These are phyloP conservation scores for Parathielavia hyrcaniae DNA, from an alignment of 495 filamentous ascomycete genomes.

Conservation along the genomic window DNA sequence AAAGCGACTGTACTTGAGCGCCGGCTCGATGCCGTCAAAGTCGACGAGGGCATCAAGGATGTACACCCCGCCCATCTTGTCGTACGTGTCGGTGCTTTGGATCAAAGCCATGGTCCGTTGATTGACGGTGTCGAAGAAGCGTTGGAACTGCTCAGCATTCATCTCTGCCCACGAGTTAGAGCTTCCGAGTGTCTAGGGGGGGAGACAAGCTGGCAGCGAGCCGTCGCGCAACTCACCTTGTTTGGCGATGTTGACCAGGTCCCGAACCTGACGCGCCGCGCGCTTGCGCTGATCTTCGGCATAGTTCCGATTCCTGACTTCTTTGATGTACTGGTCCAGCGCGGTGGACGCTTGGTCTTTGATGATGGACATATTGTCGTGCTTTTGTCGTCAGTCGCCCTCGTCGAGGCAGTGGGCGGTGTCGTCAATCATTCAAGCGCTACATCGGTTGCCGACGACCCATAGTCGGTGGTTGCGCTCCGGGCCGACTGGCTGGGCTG, in stretches of 20 bases:
- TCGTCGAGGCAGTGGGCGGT: slow-evolving; percentile 17
- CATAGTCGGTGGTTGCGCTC: slow-evolving; percentile 27
- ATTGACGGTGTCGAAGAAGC: slow-evolving; percentile 74
- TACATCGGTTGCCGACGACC: slow-evolving; percentile 25
- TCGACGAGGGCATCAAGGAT: slow-evolving; percentile 90
- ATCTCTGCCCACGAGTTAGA: slow-evolving; percentile 53
- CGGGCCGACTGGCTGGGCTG: neutral
- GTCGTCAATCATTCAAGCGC: slow-evolving; percentile 24
- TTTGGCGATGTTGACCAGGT: slow-evolving; percentile 36
- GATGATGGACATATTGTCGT: slow-evolving; percentile 29
- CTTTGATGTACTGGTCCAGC: slow-evolving; percentile 32
- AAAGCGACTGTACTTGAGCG: slow-evolving; percentile 89
- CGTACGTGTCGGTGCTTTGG: slow-evolving; percentile 75
- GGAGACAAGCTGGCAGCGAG: neutral
- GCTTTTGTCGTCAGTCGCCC: slow-evolving; percentile 4
- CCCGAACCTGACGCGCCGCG: slow-evolving; percentile 38
- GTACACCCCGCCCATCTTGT: slow-evolving; percentile 83
- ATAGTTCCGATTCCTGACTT: slow-evolving; percentile 29
- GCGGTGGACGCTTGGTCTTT: slow-evolving; percentile 29
- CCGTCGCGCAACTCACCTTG: slow-evolving; percentile 28
- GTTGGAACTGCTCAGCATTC: slow-evolving; percentile 64
- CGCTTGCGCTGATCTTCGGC: slow-evolving; percentile 39
- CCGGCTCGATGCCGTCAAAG: slow-evolving; percentile 90
- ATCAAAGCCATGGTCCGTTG: slow-evolving; percentile 67
- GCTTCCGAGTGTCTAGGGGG: neutral